A percentile compares a stretch with the other conserved stretches of the same genome.
phyloP scores from a whole-genome alignment of 73 alveolate species.

The Paramecium caudatum region DNA sequence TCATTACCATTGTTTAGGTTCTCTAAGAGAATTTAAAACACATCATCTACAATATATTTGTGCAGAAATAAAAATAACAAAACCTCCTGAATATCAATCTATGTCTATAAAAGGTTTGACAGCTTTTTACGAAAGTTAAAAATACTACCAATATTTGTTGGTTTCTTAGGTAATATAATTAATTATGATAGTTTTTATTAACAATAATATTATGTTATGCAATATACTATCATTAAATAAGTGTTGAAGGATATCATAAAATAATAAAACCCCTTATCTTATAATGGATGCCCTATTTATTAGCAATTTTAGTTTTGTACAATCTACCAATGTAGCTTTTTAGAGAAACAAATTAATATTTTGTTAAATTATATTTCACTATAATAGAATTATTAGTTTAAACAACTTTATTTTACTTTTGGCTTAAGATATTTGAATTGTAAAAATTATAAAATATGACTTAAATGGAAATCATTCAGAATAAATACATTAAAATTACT shows the following conservation, averaged over 20 bases:
- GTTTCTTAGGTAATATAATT: not conserved
- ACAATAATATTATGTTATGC: not conserved
- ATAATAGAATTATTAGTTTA: not conserved
- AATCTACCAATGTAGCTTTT: not conserved
- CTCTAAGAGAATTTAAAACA: not conserved
- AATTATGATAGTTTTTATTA: not conserved
- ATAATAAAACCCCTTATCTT: not conserved
- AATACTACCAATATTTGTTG: not conserved
- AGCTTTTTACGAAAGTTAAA: not conserved
- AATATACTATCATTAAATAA: not conserved
- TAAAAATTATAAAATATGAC: conserved; percentile 11
- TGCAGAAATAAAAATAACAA: not conserved
- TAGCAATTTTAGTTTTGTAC: not conserved
- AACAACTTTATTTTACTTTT: not conserved
- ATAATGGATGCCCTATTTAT: conserved; percentile 9
- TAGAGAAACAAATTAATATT: not conserved
- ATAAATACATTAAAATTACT: not conserved
- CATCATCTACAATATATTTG: not conserved
- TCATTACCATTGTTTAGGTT: not conserved
- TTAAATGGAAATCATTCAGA: not conserved
- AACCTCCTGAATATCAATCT: not conserved
- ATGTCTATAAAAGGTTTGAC: not conserved
- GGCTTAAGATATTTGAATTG: conserved; percentile 11
- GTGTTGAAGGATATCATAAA: not conserved
- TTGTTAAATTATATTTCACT: not conserved